These are phyloP conservation scores for Ustilago shanxiensis DNA, from an alignment of 1,284 basidiomycete species.

Conservation along the genomic window DNA sequence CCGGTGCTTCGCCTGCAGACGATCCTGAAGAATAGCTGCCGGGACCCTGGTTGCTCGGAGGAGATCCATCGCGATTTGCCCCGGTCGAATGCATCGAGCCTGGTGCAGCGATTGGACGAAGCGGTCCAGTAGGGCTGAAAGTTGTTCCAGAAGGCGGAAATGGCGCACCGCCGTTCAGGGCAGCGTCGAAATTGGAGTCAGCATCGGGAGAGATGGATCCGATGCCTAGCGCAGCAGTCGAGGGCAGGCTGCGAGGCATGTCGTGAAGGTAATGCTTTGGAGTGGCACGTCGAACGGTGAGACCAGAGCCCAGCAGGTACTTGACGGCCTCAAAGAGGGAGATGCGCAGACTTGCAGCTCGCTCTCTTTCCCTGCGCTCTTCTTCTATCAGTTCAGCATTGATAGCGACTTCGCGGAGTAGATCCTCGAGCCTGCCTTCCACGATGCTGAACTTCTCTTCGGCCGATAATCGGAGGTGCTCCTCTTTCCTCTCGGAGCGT, in stretches of 20 bases:
- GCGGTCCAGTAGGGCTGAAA: constrained; percentile 14
- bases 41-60: background rate
- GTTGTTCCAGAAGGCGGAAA: constrained; percentile 9
- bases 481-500: constrained; percentile 64
- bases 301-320: constrained; percentile 54
- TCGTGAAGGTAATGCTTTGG: constrained; percentile 51
- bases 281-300: constrained; percentile 30
- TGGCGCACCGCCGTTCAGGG: constrained; percentile 7
- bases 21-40: constrained; percentile 5
- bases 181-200: constrained; percentile 10
- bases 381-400: constrained; percentile 67
- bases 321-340: constrained; percentile 61
- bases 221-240: constrained; percentile 48
- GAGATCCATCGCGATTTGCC: constrained; percentile 13
- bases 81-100: background rate
- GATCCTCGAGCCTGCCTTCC: constrained; percentile 62
- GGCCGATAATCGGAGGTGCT: constrained; percentile 56
- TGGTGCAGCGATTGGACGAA: constrained; percentile 10
- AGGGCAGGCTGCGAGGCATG: constrained; percentile 46
- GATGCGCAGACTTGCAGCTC: constrained; percentile 45
- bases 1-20: background rate
- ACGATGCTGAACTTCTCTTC: constrained; percentile 65
- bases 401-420: constrained; percentile 65
- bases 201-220: constrained; percentile 20
- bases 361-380: constrained; percentile 61